Percentiles rank a stretch among this genome's conserved stretches.
Conservation (phyloP, 345 rosid genomes). For the Syzygium jambos region DNA sequence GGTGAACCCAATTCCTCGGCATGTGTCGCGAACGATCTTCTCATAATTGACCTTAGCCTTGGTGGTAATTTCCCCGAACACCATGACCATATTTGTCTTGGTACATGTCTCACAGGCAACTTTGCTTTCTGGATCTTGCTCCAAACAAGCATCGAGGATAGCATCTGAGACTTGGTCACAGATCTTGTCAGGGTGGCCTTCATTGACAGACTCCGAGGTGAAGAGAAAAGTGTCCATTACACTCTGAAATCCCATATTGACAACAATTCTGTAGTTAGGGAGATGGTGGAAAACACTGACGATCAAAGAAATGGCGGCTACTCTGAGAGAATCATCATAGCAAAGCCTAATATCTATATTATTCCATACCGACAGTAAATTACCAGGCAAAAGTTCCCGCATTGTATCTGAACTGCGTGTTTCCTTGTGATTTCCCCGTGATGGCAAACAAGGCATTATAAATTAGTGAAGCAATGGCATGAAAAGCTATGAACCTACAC, state of each 20-base stretch:
- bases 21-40: slow-evolving; percentile 13
- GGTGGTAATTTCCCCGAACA: slow-evolving; percentile 20
- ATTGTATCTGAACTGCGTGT: background rate
- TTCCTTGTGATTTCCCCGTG: background rate
- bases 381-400: background rate
- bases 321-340: background rate
- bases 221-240: slow-evolving; percentile 16
- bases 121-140: slow-evolving; percentile 17
- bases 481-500: background rate
- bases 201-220: slow-evolving; percentile 17
- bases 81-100: slow-evolving; percentile 19
- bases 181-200: slow-evolving; percentile 19
- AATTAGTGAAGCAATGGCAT: background rate
- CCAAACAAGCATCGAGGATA: slow-evolving; percentile 17
- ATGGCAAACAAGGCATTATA: background rate
- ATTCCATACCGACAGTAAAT: background rate
- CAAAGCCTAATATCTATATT: background rate
- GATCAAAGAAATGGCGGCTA: background rate
- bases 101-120: slow-evolving; percentile 20
- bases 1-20: slow-evolving; percentile 14
- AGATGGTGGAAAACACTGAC: background rate
- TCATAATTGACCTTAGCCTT: slow-evolving; percentile 20
- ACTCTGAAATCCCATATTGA: background rate
- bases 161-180: slow-evolving; percentile 17
- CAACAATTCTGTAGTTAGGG: background rate